Conservation (phyloP, 805 yeast species). For the Middelhovenomyces tepae region DNA sequence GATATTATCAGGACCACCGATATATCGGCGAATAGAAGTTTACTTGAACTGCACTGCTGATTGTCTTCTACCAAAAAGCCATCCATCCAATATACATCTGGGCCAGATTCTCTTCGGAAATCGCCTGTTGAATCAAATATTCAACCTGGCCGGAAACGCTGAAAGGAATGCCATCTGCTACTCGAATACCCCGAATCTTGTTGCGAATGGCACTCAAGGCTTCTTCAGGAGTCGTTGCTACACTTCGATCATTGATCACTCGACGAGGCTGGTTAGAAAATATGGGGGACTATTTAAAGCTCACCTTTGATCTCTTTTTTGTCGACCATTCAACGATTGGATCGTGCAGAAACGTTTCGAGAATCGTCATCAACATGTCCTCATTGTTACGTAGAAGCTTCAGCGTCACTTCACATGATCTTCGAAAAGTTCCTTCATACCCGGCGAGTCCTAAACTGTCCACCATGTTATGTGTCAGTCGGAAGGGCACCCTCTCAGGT, state of each 20-base stretch:
- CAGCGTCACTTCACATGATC: conserved; percentile 77
- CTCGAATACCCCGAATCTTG: conserved; percentile 75
- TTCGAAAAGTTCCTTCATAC: conserved; percentile 82
- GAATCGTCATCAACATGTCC: conserved; percentile 74
- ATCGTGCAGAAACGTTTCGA: conserved; percentile 89
- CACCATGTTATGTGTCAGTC: conserved; percentile 78
- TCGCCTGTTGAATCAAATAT: conserved; percentile 73
- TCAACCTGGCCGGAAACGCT: conserved; percentile 93
- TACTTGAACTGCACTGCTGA: no score
- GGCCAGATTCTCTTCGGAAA: conserved; percentile 57
- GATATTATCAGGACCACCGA: no score
- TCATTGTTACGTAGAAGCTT: conserved; percentile 67
- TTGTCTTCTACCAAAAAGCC: conserved; percentile 43
- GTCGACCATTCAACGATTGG: conserved; percentile 75
- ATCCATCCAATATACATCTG: conserved; percentile 96
- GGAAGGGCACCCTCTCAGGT: conserved; percentile 92
- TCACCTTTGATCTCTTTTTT: conserved; percentile 30
- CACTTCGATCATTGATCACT: conserved; percentile 16
- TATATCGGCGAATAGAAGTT: no score
- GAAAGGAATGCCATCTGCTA: conserved; percentile 74
- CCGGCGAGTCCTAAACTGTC: conserved; percentile 87
- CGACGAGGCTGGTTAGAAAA: conserved; percentile 1
- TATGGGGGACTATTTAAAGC: no score
- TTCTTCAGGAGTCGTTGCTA: conserved; percentile 41
- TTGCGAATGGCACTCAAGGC: conserved; percentile 66